These are phyloP conservation scores for Aechmea fasciata DNA, from an alignment of 176 grass and related monocot genomes.

Conservation along the genomic window DNA sequence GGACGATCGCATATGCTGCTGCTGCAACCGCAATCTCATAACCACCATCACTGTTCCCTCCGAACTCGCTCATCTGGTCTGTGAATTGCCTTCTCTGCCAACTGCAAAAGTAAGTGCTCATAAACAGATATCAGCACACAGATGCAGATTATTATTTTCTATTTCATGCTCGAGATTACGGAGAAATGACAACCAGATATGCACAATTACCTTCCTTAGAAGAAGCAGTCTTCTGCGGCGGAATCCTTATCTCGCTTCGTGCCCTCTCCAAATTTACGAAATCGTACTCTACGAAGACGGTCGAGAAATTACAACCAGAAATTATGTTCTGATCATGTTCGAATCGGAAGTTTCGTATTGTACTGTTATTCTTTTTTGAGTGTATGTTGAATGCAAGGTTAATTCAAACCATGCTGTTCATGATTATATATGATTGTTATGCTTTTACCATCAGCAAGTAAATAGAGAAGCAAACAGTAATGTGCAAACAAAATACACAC, in stretches of 20 bases:
- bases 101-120: background rate
- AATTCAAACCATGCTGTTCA: too few species aligned
- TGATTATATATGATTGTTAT: too few species aligned
- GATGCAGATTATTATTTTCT: too few species aligned
- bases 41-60: constrained; percentile 22
- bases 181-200: background rate
- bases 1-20: constrained; percentile 49
- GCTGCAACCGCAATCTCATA: constrained; percentile 51
- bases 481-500: too few species aligned
- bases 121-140: background rate
- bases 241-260: background rate
- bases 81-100: constrained; percentile 17
- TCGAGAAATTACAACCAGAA: background rate
- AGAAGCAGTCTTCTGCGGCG: constrained; percentile 18
- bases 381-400: too few species aligned
- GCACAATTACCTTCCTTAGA: constrained; percentile 22
- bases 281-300: constrained; percentile 22
- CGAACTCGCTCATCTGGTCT: constrained; percentile 29
- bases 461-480: too few species aligned
- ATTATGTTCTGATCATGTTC: background rate
- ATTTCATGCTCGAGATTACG: background rate
- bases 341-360: background rate
- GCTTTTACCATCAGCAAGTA: too few species aligned
- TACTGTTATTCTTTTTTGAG: too few species aligned
- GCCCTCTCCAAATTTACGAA: constrained; percentile 30